A percentile compares a stretch with the other conserved stretches of the same genome.
These are phyloP conservation scores for Nicotiana attenuata DNA, from an alignment of 257 asterid genomes.

Conservation along the genomic window DNA sequence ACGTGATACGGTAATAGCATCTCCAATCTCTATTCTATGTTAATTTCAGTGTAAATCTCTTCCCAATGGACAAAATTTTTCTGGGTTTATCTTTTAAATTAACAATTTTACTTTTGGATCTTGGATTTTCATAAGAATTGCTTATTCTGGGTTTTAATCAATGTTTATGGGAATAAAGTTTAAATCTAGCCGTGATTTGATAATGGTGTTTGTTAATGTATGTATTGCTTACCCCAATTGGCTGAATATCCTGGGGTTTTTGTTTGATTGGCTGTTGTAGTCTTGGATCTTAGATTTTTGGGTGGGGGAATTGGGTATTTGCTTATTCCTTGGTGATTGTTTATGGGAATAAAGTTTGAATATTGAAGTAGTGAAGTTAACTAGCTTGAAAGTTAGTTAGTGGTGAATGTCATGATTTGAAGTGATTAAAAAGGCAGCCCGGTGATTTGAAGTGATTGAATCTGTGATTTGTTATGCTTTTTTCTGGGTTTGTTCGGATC, in stretches of 20 bases:
- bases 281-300: neutral
- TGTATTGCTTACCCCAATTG: neutral
- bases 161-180: too few species aligned
- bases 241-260: neutral
- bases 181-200: neutral
- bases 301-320: neutral
- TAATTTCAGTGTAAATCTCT: neutral
- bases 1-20: neutral
- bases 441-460: neutral
- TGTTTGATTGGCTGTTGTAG: neutral
- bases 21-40: neutral
- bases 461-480: neutral
- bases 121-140: neutral
- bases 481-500: neutral
- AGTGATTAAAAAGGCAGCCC: neutral
- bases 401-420: neutral
- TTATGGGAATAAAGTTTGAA: neutral
- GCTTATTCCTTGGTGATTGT: neutral
- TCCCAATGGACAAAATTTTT: neutral
- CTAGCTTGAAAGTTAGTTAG: neutral
- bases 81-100: neutral
- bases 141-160: neutral
- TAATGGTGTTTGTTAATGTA: neutral
- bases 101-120: neutral
- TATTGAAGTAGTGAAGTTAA: neutral